Conservation (phyloP, 345 rosid species). For the Melaleuca alternifolia region DNA sequence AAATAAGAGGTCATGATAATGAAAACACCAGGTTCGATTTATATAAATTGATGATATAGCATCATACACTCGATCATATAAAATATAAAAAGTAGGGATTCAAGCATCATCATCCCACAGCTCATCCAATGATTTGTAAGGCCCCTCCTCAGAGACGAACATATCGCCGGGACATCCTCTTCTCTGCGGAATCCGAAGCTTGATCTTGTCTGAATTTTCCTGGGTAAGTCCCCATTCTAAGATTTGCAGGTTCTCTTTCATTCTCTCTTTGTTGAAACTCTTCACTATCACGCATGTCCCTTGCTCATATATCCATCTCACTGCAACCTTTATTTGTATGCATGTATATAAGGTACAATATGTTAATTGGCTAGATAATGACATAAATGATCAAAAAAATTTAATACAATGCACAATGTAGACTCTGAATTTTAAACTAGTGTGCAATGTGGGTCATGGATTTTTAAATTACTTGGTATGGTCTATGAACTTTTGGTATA, state of each 20-base stretch:
- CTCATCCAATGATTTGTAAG: conserved; percentile 1
- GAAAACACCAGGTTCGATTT: not conserved
- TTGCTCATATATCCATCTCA: conserved; percentile 8
- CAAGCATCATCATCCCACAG: not conserved
- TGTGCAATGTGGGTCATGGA: too few relatives aligned
- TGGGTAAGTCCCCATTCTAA: conserved; percentile 3
- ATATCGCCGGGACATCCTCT: not conserved
- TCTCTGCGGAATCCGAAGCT: not conserved
- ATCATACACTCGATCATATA: not conserved
- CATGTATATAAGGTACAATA: not conserved
- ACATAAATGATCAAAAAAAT: too few relatives aligned
- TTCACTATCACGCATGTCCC: not conserved
- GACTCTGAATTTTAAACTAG: too few relatives aligned
- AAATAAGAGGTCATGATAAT: not conserved
- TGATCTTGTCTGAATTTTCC: not conserved
- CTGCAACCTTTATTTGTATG: not conserved
- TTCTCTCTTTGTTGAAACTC: conserved; percentile 8
- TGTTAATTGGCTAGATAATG: too few relatives aligned
- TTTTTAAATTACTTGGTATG: too few relatives aligned
- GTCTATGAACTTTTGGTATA: too few relatives aligned
- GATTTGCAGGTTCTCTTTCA: not conserved
- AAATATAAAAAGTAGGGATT: not conserved
- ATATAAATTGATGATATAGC: not conserved
- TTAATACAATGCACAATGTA: too few relatives aligned
- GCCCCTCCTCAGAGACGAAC: not conserved